phyloP scores from a whole-genome alignment of 2,329 filamentous ascomycete species.

The Bipolaris zeicola region DNA sequence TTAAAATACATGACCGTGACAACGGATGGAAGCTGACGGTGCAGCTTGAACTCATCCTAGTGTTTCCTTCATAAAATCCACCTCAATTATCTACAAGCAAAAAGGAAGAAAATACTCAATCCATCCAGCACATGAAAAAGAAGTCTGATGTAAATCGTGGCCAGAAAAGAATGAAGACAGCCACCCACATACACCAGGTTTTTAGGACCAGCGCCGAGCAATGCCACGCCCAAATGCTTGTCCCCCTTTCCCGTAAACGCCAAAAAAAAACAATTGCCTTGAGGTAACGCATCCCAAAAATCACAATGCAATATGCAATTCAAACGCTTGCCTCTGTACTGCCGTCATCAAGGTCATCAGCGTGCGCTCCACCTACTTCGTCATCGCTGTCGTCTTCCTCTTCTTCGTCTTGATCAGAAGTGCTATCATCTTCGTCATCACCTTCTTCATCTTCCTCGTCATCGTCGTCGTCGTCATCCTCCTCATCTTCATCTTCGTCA shows the following conservation, averaged over 20 bases:
- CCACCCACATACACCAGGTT: not conserved
- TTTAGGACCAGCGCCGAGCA: not conserved
- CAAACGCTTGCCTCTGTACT: conserved; percentile 11
- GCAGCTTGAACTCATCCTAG: no score
- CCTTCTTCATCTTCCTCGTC: conserved; percentile 6
- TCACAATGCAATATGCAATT: not conserved
- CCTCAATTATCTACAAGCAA: not conserved
- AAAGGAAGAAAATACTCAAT: not conserved
- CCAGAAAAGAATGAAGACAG: not conserved
- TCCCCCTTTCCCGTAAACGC: not conserved
- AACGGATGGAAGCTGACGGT: no score
- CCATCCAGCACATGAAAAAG: no score
- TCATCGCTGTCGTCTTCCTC: not conserved
- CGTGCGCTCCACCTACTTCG: not conserved
- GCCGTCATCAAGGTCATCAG: conserved; percentile 9
- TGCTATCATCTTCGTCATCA: conserved; percentile 14
- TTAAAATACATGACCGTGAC: no score
- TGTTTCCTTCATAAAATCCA: no score
- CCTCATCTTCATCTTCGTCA: conserved; percentile 42
- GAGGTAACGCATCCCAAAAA: no score
- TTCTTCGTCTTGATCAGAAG: conserved; percentile 8
- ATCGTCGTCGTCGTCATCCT: conserved; percentile 8
- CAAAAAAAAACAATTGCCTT: not conserved
- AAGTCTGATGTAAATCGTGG: no score
- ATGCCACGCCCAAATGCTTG: not conserved